Base-by-base conservation (phyloP, 2,329 filamentous ascomycete genomes). In the Penicillium sp. region DNA sequence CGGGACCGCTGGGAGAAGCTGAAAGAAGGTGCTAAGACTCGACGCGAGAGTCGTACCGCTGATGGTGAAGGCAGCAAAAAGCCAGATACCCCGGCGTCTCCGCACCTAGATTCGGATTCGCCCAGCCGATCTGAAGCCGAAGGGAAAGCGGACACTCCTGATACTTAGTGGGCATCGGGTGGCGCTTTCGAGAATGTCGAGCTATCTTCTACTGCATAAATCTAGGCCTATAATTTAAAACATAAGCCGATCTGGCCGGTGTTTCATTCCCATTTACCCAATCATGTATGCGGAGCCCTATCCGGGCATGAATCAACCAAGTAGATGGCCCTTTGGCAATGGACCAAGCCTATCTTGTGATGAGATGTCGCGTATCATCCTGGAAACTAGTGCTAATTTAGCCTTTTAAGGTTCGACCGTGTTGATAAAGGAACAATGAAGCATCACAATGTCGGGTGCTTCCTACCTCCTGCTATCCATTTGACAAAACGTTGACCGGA, bases 1-100 rank as follows among this genome's bases (percentile, higher is more conserved):
- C 69, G 83, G 44, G 82, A 86, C 49, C 80, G 84, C 52, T 89
- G 85, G 84, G 85, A 89, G 68, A 84, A 83, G 60, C 69, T 90
- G 59, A 88, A 88, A 68, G 83, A 85, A 40, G 83, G 84, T 0
- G 86, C 86, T 2, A 81, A 72, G 49, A 70, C 66, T 7, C 61
- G 70, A 33, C 65, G 70, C 2, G 64, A 68, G 54, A 58, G 51
- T 33, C 64, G 56, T 24, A 33, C 50, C 4, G 43, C 48, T 23
- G 60, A 62, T 7, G 55, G 27, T 29, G 54, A 51, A 20, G 34
- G 24, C 8, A 46, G 30, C 21, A 56, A 53, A 24, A 54, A 46
- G 7, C 27, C 57, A 3, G 56, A 59, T n/a, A 17, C 17, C 18
- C 45, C 52, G 2, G 34, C 12, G 2, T 55, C 58, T 29, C 53